Evolutionary conservation across 768 basidiomycete species (phyloP), one percentile per base, ranked within the genome.

Genomic region (Stropharia rugosoannulata): DNA sequence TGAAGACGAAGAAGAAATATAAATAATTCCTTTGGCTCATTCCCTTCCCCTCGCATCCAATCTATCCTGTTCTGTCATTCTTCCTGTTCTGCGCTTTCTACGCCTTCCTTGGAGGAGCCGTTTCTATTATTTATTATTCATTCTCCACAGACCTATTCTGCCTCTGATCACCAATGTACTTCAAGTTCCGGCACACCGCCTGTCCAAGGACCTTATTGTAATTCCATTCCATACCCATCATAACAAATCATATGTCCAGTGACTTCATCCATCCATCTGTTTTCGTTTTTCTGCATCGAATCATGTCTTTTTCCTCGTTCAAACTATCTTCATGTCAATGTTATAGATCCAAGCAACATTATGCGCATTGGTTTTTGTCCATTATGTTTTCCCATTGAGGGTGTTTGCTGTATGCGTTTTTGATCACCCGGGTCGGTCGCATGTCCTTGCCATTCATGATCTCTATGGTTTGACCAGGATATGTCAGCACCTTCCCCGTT

Each of bases 1-100:
- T 15, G 60, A 44, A 10, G 51, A 46, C 22, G 57, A 65, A 19
- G 58, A 55, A 5, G 61, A 50, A 1, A 62, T 27, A 16, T 19
- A 38, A 19, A 49, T 18, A 5, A 9, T 32, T 15, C 35, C 45
- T 36, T 35, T 55, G 43, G 6, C 29, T 19, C 25, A 18, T 35
- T 12, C 10, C 49, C 43, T 51, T 43, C 39, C 49, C 40, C 3
- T 45, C 29, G 51, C 35, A 40, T 29, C 47, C 29, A 35, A 46
- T 51, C 41, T 38, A 46, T 25, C 15, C 27, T 38, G 40, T 55
- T 12, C 11, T 19, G 11, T 41, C 29, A 19, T 55, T 55, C 52
- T 40, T 39, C 40, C 48, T 25, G 47, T 35, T 36, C 11, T 22
- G 15, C 38, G 15, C 55, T 15, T 45, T 22, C 37, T 38, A 18